A percentile compares a stretch with the other conserved stretches of the same genome.
Conservation (phyloP, 805 yeast species). For the Suhomyces sp. region DNA sequence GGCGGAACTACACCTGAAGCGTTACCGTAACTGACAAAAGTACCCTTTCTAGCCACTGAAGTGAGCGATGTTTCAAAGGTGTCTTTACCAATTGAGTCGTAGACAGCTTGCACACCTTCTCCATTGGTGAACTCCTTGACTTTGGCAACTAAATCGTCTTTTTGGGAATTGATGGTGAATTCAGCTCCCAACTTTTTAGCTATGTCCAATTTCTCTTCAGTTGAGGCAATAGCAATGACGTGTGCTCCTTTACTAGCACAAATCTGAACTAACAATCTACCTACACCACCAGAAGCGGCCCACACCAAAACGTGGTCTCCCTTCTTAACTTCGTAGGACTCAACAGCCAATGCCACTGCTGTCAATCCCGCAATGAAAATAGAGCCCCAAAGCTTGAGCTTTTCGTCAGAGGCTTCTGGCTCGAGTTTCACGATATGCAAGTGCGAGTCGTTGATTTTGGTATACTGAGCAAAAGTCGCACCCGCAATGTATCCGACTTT, state of each 20-base stretch:
- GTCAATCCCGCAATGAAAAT: conserved; percentile 72
- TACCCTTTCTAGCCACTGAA: conserved; percentile 66
- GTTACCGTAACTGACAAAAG: conserved; percentile 76
- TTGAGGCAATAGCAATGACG: conserved; percentile 82
- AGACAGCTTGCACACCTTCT: conserved; percentile 65
- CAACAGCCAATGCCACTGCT: conserved; percentile 65
- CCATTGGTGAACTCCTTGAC: conserved; percentile 62
- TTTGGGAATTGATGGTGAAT: conserved; percentile 52
- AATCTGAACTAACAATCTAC: conserved; percentile 67
- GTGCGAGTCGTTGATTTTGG: conserved; percentile 41
- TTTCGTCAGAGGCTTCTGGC: conserved; percentile 44
- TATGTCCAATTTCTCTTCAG: conserved; percentile 62
- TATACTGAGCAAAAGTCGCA: conserved; percentile 70
- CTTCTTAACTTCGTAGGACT: conserved; percentile 62
- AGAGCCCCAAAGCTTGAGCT: conserved; percentile 57
- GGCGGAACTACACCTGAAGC: conserved; percentile 85
- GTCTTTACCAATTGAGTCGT: conserved; percentile 77
- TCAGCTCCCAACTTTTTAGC: conserved; percentile 80
- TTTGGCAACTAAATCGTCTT: conserved; percentile 53
- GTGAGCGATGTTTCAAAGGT: conserved; percentile 65
- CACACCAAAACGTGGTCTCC: conserved; percentile 75
- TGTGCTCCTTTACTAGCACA: conserved; percentile 64
- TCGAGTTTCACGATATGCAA: conserved; percentile 48
- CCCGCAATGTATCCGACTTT: conserved; percentile 55
- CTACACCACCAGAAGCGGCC: conserved; percentile 97